These are phyloP conservation scores for Plectosphaerella plurivora DNA, from an alignment of 2,329 filamentous ascomycete genomes.

Conservation along the genomic window DNA sequence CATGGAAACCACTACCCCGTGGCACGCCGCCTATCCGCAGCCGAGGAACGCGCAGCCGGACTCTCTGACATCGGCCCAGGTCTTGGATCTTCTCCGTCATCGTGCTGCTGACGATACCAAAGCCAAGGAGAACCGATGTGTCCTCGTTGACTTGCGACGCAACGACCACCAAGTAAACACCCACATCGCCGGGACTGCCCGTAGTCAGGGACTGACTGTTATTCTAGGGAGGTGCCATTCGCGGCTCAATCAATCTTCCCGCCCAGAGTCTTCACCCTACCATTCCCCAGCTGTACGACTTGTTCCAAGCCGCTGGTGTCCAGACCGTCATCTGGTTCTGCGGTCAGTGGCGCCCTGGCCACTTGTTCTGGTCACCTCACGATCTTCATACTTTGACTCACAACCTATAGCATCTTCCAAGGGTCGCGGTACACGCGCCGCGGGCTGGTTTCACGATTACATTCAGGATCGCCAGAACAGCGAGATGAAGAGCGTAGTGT, in stretches of 20 bases:
- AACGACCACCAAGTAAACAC: conserved; percentile 36
- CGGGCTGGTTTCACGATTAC: conserved; percentile 51
- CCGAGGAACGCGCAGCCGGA: conserved; percentile 21
- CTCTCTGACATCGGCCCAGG: conserved; percentile 23
- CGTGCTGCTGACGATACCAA: conserved; percentile 9
- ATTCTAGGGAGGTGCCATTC: conserved; percentile 50
- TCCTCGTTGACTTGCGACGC: conserved; percentile 41
- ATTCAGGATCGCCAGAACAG: conserved; percentile 33
- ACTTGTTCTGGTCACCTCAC: background rate
- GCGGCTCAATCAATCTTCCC: conserved; percentile 46
- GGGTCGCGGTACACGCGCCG: conserved; percentile 50
- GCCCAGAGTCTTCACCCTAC: conserved; percentile 40
- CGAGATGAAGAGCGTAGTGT: conserved; percentile 41
- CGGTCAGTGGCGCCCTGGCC: conserved; percentile 25
- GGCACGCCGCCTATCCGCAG: conserved; percentile 33
- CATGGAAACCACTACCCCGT: conserved; percentile 16
- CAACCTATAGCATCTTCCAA: conserved; percentile 42
- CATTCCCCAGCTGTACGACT: conserved; percentile 33
- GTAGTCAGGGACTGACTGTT: background rate
- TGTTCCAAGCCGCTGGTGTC: conserved; percentile 36
- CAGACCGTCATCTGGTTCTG: conserved; percentile 42
- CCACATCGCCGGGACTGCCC: background rate
- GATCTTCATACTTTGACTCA: background rate
- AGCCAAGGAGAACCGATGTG: conserved; percentile 23
- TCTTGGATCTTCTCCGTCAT: conserved; percentile 27